These are phyloP conservation scores for Aureobasidium sp. DNA, from an alignment of 2,329 filamentous ascomycete genomes.

Conservation along the genomic window DNA sequence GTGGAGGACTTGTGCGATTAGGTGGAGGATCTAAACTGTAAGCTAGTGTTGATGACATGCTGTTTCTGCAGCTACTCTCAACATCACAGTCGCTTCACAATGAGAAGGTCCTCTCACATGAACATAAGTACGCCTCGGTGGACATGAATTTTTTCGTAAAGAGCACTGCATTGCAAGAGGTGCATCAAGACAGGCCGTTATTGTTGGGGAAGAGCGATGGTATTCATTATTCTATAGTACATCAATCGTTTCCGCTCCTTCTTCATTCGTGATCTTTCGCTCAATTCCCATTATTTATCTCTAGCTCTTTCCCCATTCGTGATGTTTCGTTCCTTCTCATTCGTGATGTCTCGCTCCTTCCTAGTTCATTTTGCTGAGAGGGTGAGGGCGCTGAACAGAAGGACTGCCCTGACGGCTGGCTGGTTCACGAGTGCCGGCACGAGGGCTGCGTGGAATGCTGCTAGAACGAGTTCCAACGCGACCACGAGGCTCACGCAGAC, in stretches of 20 bases:
- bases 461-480: slow-evolving; percentile 27
- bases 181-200: no score
- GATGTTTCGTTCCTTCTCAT: background rate
- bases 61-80: no score
- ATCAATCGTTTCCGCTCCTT: background rate
- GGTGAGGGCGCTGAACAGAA: background rate
- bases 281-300: background rate
- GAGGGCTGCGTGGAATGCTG: slow-evolving; percentile 27
- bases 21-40: background rate
- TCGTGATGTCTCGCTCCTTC: background rate
- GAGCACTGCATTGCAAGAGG: no score
- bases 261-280: background rate
- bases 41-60: background rate
- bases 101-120: no score
- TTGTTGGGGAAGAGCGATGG: background rate
- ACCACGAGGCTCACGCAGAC: slow-evolving; percentile 25
- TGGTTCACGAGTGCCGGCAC: background rate
- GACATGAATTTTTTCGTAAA: no score
- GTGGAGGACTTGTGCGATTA: slow-evolving; percentile 49
- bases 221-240: background rate
- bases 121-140: no score
- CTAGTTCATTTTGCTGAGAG: background rate
- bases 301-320: background rate
- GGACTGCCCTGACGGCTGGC: background rate
- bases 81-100: no score